phyloP scores from a whole-genome alignment of 352 stramenopile species.

The Chrysophaeum taylorii region DNA sequence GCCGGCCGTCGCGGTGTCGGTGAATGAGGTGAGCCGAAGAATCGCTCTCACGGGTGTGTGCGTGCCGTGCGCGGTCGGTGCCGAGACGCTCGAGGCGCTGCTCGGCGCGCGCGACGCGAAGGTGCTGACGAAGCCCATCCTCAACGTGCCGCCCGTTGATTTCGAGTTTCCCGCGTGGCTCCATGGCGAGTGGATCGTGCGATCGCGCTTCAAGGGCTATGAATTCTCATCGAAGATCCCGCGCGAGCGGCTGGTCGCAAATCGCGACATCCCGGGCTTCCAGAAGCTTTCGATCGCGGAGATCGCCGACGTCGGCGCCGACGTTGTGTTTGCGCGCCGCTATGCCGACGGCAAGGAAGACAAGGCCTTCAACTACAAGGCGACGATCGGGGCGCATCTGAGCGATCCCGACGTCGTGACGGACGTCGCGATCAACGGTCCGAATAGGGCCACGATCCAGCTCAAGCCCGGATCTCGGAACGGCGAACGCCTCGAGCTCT shows the following conservation, averaged over 20 bases:
- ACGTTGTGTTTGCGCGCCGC: not conserved
- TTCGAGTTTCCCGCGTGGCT: constrained; percentile 14
- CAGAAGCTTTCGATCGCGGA: constrained; percentile 14
- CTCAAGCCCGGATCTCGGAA: constrained; percentile 9
- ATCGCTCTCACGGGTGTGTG: too few relatives aligned
- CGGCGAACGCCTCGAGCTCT: constrained; percentile 21
- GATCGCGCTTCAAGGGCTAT: constrained; percentile 7
- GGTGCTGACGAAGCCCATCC: constrained; percentile 10
- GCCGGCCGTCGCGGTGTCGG: too few relatives aligned
- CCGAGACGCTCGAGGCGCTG: constrained; percentile 5
- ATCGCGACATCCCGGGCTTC: constrained; percentile 16
- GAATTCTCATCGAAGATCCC: constrained; percentile 16
- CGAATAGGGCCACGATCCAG: constrained; percentile 12
- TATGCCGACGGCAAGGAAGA: constrained; percentile 3
- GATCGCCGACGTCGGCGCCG: constrained; percentile 17
- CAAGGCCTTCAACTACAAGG: not conserved
- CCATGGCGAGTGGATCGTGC: not conserved
- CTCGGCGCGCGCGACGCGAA: constrained; percentile 11
- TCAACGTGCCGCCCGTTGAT: constrained; percentile 5
- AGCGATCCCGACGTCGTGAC: constrained; percentile 3
- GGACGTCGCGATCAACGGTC: constrained; percentile 1
- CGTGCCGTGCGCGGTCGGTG: too few relatives aligned
- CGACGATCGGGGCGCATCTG: not conserved
- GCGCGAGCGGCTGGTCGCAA: constrained; percentile 10
- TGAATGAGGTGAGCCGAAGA: too few relatives aligned